phyloP scores from a whole-genome alignment of 257 asterid species.

The Oldenlandia corymbosa region DNA sequence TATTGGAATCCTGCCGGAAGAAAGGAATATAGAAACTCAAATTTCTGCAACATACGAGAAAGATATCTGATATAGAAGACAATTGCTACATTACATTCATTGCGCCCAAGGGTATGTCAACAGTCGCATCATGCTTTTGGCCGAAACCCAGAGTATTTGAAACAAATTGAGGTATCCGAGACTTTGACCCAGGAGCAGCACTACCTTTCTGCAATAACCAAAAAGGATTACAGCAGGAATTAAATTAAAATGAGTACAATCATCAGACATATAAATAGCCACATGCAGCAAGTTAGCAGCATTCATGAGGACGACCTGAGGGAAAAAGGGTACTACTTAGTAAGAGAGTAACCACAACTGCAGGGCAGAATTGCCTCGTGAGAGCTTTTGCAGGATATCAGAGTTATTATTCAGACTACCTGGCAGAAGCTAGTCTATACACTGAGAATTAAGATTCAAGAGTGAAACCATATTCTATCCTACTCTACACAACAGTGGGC shows the following conservation, averaged over 20 bases:
- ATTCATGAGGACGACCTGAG: neutral
- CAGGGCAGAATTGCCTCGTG: too few species aligned
- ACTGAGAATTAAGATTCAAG: too few species aligned
- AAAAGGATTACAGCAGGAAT: neutral
- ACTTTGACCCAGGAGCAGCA: constrained; percentile 54
- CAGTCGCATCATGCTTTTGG: constrained; percentile 91
- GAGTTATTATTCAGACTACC: too few species aligned
- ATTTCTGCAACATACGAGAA: constrained; percentile 1
- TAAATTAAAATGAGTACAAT: neutral
- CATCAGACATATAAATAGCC: neutral
- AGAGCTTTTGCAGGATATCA: too few species aligned
- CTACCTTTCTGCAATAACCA: constrained; percentile 57
- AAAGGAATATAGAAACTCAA: constrained; percentile 15
- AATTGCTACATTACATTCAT: constrained; percentile 49
- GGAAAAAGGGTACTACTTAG: too few species aligned
- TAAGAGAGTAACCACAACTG: too few species aligned
- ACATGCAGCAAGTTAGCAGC: neutral
- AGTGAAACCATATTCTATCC: too few species aligned
- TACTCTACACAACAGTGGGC: too few species aligned
- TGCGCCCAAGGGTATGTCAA: constrained; percentile 81
- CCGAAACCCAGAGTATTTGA: constrained; percentile 89
- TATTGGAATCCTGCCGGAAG: constrained; percentile 58
- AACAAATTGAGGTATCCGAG: constrained; percentile 73
- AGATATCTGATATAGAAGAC: neutral
- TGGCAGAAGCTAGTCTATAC: too few species aligned